Evolutionary conservation across 176 grass and related monocot species (phyloP).

Genomic region (Carex pumila): DNA sequence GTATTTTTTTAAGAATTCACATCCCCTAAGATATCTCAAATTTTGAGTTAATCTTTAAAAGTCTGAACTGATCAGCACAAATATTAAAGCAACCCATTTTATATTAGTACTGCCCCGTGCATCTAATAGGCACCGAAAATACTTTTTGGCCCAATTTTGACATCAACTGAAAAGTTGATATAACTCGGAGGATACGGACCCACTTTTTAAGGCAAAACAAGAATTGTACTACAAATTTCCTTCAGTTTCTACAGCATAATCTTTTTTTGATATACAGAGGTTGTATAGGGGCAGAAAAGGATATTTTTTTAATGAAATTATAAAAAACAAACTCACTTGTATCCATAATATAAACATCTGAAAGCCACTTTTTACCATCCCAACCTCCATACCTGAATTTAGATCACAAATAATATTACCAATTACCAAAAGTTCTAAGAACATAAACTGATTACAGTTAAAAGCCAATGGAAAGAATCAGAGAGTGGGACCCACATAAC

Average conservation of each 20-base stretch:
- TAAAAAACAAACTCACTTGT: constrained; percentile 50
- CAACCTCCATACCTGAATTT: constrained; percentile 76
- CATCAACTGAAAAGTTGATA: too few relatives aligned
- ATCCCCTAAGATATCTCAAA: too few relatives aligned
- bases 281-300: background rate
- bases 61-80: too few relatives aligned
- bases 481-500: constrained; percentile 52
- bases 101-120: too few relatives aligned
- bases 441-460: background rate
- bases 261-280: background rate
- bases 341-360: constrained; percentile 95
- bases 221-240: too few relatives aligned
- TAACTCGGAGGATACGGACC: too few relatives aligned
- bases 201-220: too few relatives aligned
- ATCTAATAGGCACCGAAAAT: too few relatives aligned
- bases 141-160: too few relatives aligned
- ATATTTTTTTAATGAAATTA: constrained; percentile 11
- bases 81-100: too few relatives aligned
- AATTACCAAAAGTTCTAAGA: background rate
- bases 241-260: too few relatives aligned
- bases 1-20: background rate
- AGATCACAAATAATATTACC: background rate
- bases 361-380: constrained; percentile 97
- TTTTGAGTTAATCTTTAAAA: too few relatives aligned
- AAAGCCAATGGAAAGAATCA: background rate